Evolutionary conservation across 2,329 filamentous ascomycete species (phyloP), one percentile per base, ranked within the genome.

Genomic region (Hypomyces perniciosus): DNA sequence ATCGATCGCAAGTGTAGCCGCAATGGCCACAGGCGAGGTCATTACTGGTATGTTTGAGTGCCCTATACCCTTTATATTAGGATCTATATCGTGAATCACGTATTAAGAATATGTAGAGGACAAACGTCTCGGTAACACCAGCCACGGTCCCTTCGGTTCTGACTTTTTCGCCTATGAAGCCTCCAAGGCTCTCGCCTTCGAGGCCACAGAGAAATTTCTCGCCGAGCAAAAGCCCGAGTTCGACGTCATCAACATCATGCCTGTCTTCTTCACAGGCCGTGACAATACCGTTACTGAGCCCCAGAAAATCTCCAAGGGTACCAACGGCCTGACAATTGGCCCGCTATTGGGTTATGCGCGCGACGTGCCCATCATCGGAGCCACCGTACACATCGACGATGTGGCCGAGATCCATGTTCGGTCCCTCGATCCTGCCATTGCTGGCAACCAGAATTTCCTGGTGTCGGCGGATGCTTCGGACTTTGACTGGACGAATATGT

Each of bases 211-310:
- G 52, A 56, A 57, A 4, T 72, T 65, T 55, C 54, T 71, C 34
- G 55, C 55, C 7, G 50, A 58, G 2, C 55, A 66, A 48, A 61
- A 62, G 9, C 69, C 70, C 3, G 29, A 55, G 8, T 73, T 70
- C 42, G 62, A 68, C 46, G 57, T 69, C 30, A 59, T 70, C 30
- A 61, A 67, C 55, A 58, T 71, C 50, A 60, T 69, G 51, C 70
- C 70, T 1, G 61, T 60, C 37, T 68, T 67, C 50, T 64, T 70
- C 13, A 48, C 70, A 9, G 70, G 70, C 6, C 65, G 61, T 44
- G 66, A 72, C 55, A 64, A 70, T 43, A 57, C 62, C 8, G 62
- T 52, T 34, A 48, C 50, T 6, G 41, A 43, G 5, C 20, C 40
- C 8, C n/a, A 31, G 13, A 42, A 46, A 12, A 50, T 49, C 20